Base-by-base conservation (phyloP, 2,329 filamentous ascomycete species). In the Calonectria montana region DNA sequence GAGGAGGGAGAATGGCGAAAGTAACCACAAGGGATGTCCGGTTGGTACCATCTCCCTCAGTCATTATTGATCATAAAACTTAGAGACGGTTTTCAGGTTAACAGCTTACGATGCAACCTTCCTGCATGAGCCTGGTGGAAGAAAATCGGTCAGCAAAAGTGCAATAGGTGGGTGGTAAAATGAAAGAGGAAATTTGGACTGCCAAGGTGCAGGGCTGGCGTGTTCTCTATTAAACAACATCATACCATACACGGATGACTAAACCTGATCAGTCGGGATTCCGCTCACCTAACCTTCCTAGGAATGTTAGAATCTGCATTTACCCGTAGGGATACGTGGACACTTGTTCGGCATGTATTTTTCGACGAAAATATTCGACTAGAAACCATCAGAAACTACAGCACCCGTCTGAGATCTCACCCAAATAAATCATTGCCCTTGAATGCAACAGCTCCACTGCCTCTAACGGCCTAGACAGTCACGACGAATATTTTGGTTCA, bases 1-100 rank as follows among this genome's bases (percentile, higher is more conserved):
- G 50, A 2, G 76, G 69, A n/a, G 74, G 70, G 13, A 77, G 67
- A 31, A 75, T 69, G 13, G 21, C 64, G 2, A 75, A 21, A 6
- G 67, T 18, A 12, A 53, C 16, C 1, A 65, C 69, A n/a, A 48
- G 61, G 37, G 48, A 55, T 15, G 43, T 21, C 31, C 50, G 63
- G 12, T 15, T 57, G 31, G 50, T n/a, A 4, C 53, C 31, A 43
- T 61, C n/a, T 39, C 61, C 47, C 9, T 61, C 59, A 16, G 13
- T 15, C 69, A 71, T 71, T 2, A 23, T 65, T 27, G 50, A 45
- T n/a, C 23, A 18, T 5, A 62, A 21, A 31, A 13, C 18, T 43
- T 41, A 18, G 21, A 9, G 8, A 27, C 21, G 7, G 8, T 25
- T 18, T 37, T 10, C 10, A 43, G 3, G 47, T 65, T 3, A 69